Conservation (phyloP, 805 yeast species). For the Blastobotrys robertii region DNA sequence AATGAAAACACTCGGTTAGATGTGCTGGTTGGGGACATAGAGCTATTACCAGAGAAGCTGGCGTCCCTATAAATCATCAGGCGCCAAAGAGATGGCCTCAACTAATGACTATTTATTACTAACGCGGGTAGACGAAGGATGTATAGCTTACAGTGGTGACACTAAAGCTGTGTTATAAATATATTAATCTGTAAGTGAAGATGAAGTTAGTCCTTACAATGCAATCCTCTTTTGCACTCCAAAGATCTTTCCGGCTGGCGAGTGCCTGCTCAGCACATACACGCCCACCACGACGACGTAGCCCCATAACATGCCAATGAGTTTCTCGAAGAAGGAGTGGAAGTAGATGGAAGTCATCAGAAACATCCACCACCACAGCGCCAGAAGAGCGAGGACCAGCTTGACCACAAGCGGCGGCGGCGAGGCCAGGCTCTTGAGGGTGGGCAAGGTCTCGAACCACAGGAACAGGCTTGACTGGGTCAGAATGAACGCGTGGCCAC, state of each 20-base stretch:
- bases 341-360: constrained; percentile 75
- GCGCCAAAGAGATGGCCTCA: no score
- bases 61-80: no score
- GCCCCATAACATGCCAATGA: constrained; percentile 61
- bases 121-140: background rate
- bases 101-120: background rate
- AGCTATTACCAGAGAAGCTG: background rate
- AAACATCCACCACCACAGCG: constrained; percentile 80
- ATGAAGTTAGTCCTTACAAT: background rate
- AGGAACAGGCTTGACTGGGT: constrained; percentile 56
- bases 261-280: constrained; percentile 24
- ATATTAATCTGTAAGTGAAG: background rate
- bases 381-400: constrained; percentile 29
- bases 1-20: background rate
- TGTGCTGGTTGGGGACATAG: background rate
- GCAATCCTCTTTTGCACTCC: background rate
- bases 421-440: constrained; percentile 7
- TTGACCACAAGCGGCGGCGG: constrained; percentile 10
- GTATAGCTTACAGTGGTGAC: background rate
- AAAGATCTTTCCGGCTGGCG: background rate
- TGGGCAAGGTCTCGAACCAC: constrained; percentile 50
- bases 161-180: background rate
- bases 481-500: constrained; percentile 83
- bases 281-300: constrained; percentile 39
- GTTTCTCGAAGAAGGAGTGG: constrained; percentile 70